phyloP scores from a whole-genome alignment of 805 yeast species.

The Saccharomycopsis fermentans region DNA sequence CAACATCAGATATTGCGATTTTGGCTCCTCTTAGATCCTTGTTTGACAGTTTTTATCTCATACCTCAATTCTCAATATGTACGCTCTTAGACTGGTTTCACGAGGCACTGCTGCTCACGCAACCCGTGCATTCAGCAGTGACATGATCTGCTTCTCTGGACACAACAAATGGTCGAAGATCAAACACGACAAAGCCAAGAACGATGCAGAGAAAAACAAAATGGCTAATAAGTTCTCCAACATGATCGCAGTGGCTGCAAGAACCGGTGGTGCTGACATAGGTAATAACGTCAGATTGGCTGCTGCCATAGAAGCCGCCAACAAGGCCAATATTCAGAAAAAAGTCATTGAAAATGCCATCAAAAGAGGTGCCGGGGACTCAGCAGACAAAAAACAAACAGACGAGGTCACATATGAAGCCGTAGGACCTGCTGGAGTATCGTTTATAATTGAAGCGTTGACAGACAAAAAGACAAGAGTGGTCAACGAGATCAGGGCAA shows the following conservation, averaged over 20 bases:
- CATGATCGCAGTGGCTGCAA: slow-evolving; percentile 66
- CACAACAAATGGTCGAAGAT: slow-evolving; percentile 95
- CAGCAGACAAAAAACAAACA: slow-evolving; percentile 34
- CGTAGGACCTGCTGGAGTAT: slow-evolving; percentile 86
- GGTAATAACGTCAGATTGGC: slow-evolving; percentile 48
- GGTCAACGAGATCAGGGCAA: slow-evolving; percentile 61
- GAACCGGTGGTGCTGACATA: slow-evolving; percentile 62
- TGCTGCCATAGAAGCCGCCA: slow-evolving; percentile 70
- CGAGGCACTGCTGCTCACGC: not conserved
- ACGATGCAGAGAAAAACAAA: slow-evolving; percentile 69
- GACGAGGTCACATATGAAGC: slow-evolving; percentile 73
- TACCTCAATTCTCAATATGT: not conserved
- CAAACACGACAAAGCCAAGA: slow-evolving; percentile 87
- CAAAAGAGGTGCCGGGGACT: slow-evolving; percentile 70
- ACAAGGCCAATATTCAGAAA: slow-evolving; percentile 65
- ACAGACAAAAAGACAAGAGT: slow-evolving; percentile 87
- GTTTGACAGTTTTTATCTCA: too few relatives aligned
- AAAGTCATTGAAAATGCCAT: slow-evolving; percentile 82
- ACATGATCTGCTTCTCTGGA: slow-evolving; percentile 39
- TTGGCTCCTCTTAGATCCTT: too few relatives aligned
- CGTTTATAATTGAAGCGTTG: slow-evolving; percentile 72
- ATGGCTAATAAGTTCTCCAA: slow-evolving; percentile 62
- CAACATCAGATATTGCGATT: too few relatives aligned
- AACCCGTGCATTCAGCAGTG: not conserved
- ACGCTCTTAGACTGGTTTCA: too few relatives aligned